Base-by-base conservation (phyloP, 164 flowering plant species). In the Dillenia suffruticosa region DNA sequence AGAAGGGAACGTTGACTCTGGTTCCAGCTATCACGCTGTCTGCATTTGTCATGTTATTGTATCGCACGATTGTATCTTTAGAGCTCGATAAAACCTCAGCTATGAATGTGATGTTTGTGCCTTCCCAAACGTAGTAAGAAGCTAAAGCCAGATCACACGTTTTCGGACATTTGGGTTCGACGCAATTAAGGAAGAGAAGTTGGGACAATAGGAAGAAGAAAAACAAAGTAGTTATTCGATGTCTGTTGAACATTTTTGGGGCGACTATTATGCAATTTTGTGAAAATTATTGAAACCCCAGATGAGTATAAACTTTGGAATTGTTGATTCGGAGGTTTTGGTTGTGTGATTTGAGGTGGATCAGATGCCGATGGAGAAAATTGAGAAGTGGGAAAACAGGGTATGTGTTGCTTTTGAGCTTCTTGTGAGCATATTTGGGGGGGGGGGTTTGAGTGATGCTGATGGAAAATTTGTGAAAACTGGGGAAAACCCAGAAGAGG, bases 1-100 rank as follows among this genome's bases (percentile, higher is more conserved):
- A 11, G 47, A 80, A 78, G 14, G 87, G 87, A 13, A 76, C 32
- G 57, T 74, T 76, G 7, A 75, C 5, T 50, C 81, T 62, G 2
- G 47, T 46, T 2, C 10, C 65, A 5, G 67, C 47, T 15, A 1
- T 16, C 9, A 82, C 12, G 24, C 16, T 6, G 51, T 79, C 76
- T 51, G 17, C 46, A 46, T 67, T 59, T 1, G 69, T 12, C 46
- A 78, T 48, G 19, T 62, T 68, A 57, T 78, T 82, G 74, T 50
- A 82, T 2, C 26, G 14, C 2, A 55, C 59, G 47, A 76, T 62
- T 2, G 16, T 9, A 0, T 13, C 12, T n/a, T 43, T 45, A 51
- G 51, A 54, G 22, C 46, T 12, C 11, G n/a, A 22, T 1, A 68
- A 49, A 16, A 67, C 3, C 12, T 17, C 1, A n/a, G 76, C 53